Evolutionary conservation across 495 filamentous ascomycete genomes (phyloP).

Genomic region (Delitschia confertaspora): DNA sequence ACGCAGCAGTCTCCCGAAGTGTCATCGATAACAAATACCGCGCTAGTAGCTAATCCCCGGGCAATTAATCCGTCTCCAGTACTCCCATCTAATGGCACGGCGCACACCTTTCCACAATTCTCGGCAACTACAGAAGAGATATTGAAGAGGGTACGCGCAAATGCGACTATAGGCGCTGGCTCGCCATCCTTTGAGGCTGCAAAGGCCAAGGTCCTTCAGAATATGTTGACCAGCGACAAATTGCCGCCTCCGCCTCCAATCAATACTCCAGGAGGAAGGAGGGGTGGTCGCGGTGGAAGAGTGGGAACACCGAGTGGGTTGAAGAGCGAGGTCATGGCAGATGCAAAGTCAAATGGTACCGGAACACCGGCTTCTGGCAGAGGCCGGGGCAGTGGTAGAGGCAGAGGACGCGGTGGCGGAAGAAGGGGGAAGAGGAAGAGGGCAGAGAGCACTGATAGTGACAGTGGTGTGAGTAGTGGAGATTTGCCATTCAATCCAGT

Average conservation of each 20-base stretch:
- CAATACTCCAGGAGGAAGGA: constrained; percentile 10
- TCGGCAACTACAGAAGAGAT: constrained; percentile 29
- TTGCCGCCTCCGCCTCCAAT: constrained; percentile 26
- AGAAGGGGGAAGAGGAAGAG: constrained; percentile 37
- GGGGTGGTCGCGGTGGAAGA: constrained; percentile 33
- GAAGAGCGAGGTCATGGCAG: constrained; percentile 20
- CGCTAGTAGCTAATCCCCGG: too few species aligned
- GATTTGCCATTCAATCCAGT: constrained; percentile 1
- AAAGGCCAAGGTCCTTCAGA: constrained; percentile 37
- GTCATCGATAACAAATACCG: too few species aligned
- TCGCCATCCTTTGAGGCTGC: constrained; percentile 37
- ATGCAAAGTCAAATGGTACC: constrained; percentile 1
- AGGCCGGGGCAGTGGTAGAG: constrained; percentile 16
- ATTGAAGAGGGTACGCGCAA: constrained; percentile 23
- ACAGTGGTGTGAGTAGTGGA: constrained; percentile 19
- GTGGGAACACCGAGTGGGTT: constrained; percentile 40
- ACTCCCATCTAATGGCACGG: neutral
- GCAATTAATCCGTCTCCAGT: neutral
- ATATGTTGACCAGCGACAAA: constrained; percentile 37
- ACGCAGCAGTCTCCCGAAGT: too few species aligned
- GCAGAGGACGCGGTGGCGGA: constrained; percentile 29
- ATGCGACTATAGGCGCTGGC: constrained; percentile 14
- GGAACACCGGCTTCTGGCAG: constrained; percentile 19
- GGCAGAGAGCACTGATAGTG: constrained; percentile 29
- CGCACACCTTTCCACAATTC: constrained; percentile 17